A percentile compares a stretch with the other conserved stretches of the same genome.
phyloP scores from a whole-genome alignment of 495 filamentous ascomycete genomes.

The Podospora appendiculata region DNA sequence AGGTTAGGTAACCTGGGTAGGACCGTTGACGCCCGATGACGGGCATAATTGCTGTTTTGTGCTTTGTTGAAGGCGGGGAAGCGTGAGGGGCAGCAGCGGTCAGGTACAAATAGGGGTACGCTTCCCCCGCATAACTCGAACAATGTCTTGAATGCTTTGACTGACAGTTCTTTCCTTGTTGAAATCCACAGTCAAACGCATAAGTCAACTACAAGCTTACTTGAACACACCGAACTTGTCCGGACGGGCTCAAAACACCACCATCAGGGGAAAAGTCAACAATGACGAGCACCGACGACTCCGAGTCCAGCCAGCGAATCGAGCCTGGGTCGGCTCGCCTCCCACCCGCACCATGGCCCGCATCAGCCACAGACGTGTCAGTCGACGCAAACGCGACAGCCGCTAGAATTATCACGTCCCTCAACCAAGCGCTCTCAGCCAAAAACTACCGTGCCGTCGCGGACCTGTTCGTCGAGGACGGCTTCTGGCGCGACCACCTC shows the following conservation, averaged over 20 bases:
- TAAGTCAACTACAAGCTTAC: no score
- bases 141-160: no score
- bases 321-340: constrained; percentile 55
- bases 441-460: constrained; percentile 17
- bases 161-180: no score
- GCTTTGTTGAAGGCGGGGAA: neutral
- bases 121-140: no score
- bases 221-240: no score
- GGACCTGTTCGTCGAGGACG: constrained; percentile 16
- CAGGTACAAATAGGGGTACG: no score
- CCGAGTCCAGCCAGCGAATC: constrained; percentile 42
- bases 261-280: no score
- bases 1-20: no score
- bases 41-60: neutral
- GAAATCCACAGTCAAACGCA: no score
- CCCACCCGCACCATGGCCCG: constrained; percentile 33
- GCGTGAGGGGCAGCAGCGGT: no score
- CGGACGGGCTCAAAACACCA: no score
- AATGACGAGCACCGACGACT: no score
- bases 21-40: neutral
- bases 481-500: constrained; percentile 60
- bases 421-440: constrained; percentile 1
- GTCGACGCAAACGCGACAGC: constrained; percentile 43
- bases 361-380: constrained; percentile 11
- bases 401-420: neutral